Evolutionary conservation across 495 filamentous ascomycete species (phyloP), one percentile per base, ranked within the genome.

Genomic region (Tetracladium setigerum): DNA sequence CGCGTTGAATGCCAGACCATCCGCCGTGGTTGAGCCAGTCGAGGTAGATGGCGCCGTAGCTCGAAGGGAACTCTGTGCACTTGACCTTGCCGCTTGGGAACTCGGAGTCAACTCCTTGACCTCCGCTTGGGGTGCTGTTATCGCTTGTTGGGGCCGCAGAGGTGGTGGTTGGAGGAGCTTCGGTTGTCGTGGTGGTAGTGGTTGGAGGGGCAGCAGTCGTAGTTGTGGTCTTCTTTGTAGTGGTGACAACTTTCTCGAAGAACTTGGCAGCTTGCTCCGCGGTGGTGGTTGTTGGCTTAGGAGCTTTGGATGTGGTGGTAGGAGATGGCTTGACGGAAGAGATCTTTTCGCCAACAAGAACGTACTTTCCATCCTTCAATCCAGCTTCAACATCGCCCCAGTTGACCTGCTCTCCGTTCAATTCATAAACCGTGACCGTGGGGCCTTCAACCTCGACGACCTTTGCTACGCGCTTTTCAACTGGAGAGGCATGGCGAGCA

Each of bases 31-130:
- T 72, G 5, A 84, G 67, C 74, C 84, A 95, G 37, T 72, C 55
- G 17, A 94, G 66, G 44, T 76, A 34, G 16, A 95, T 57, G 1
- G 94, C 83, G 58, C 92, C 92, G 58, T 95, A 97, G 0, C 79
- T 71, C 10, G 81, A 81, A 18, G 94, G 94, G 71, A 97, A 92
- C 0, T 68, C 58, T 41, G 61, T 57, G 65, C 92, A 98, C 52
- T 73, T 66, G 30, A 90, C 46, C 54, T 82, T 67, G 41, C 86
- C 87, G 67, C 83, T 79, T 10, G 87, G 87, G 76, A 97, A 97
- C 4, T 81, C 70, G 6, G 67, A 61, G 57, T 83, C 73, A 34
- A 91, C 47, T 22, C 82, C 83, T 1, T 60, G 72, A 24, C 51
- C 53, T 32, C 44, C 41, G 46, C 44, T 35, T 24, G 46, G 27